Evolutionary conservation across 495 filamentous ascomycete species (phyloP), one percentile per base, ranked within the genome.

Genomic region (Polyplosphaeria fusca): DNA sequence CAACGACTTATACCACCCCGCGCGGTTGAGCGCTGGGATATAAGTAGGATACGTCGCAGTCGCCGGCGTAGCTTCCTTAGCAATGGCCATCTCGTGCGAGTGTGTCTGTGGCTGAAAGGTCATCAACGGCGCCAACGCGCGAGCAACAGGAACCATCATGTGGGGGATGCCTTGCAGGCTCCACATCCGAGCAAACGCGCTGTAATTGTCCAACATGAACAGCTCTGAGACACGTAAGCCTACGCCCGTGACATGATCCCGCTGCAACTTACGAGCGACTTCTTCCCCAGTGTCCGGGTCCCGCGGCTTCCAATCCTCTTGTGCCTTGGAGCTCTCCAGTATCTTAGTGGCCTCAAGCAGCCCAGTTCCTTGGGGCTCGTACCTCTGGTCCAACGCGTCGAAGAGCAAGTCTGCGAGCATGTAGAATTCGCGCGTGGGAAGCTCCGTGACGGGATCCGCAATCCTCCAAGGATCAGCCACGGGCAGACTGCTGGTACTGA

Each of bases 1-100:
- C 26, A 65, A 32, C 20, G 47, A 65, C 37, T 65, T 65, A 44
- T 65, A 65, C 52, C 57, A 65, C 3, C 62, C 62, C 3, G 56
- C 46, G 18, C 62, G 62, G 19, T 65, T 65, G 32, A 65, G 47
- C 11, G 62, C 62, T 19, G 62, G 57, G 22, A 65, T 49, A 22
- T 65, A 65, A 7, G 24, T 24, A 13, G 62, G 52, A 23, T 57
- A 57, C 1, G 23, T 12, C 19, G 43, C 1, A 4, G 19, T 57
- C 35, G 46, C 47, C 1, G 52, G 40, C 7, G 32, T 14, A 37
- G 55, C 40, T 25, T 46, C 37, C 3, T 4, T 14, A 1, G 55
- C 30, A 12, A 55, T 42, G 4, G 18, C 25, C 41, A 60, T 46
- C 28, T 52, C 56, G 12, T 52, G 41, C 4, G 30, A 25, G 23